phyloP scores from a whole-genome alignment of 2,329 filamentous ascomycete species.

The Talaromyces atroroseus region DNA sequence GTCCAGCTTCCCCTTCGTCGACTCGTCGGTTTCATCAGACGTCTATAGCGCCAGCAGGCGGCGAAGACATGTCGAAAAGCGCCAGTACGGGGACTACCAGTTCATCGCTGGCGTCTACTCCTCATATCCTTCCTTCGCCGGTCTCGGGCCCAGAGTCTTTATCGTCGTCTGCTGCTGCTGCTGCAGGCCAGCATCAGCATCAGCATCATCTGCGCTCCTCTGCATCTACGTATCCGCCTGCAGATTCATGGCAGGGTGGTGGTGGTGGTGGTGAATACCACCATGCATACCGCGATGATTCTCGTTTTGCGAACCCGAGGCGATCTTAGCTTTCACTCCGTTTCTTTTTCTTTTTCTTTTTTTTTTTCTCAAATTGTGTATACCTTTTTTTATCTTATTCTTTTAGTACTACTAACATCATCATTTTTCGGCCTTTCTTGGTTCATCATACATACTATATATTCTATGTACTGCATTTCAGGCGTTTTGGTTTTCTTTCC shows the following conservation, averaged over 20 bases:
- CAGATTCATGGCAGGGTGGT: slow-evolving; percentile 6
- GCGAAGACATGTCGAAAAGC: slow-evolving; percentile 4
- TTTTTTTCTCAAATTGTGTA: neutral
- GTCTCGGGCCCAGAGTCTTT: neutral
- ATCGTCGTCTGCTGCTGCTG: neutral
- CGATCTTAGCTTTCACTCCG: neutral
- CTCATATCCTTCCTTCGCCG: slow-evolving; percentile 3
- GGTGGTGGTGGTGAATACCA: too few species aligned
- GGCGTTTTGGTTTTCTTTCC: slow-evolving; percentile 1
- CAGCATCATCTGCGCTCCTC: neutral
- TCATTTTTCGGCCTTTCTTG: neutral
- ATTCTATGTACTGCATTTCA: neutral
- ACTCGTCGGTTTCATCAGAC: slow-evolving; percentile 10
- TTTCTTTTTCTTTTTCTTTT: neutral
- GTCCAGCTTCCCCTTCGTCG: slow-evolving; percentile 28
- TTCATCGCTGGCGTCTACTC: slow-evolving; percentile 2
- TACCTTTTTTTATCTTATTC: neutral
- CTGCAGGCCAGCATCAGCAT: slow-evolving; percentile 10
- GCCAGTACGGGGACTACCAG: neutral
- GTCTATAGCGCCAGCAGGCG: neutral
- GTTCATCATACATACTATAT: neutral
- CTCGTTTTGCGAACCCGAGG: neutral
- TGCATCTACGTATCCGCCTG: neutral
- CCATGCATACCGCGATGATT: slow-evolving; percentile 2
- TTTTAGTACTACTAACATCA: neutral